Base-by-base conservation (phyloP, 345 rosid species). In the Salix caprea region DNA sequence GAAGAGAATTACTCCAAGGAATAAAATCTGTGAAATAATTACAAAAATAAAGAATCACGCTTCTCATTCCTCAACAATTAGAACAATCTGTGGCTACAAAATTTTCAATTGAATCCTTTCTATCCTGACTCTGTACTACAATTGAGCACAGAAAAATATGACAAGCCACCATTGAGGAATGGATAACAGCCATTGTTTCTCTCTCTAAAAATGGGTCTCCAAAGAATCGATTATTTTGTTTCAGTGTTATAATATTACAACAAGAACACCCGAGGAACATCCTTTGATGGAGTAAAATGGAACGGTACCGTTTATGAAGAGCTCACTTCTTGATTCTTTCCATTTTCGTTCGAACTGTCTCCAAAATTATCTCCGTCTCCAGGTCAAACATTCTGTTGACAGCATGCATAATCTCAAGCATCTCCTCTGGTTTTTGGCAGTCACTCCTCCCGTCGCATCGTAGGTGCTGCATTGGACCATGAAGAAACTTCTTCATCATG, bases 401-500 rank as follows among this genome's bases (percentile, higher is more conserved):
- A 14, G 81, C 81, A 15, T 73, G 77, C 81, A 78, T 73, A 44
- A 10, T 67, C 62, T 73, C 81, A n/a, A 78, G 72, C 44, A 69
- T 46, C 40, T 73, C 77, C 13, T 68, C 73, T 73, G 73, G 77
- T 36, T n/a, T 73, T 24, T 73, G 69, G 32, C 74, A 66, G 73
- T 73, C 77, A 67, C 70, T 78, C 37, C 73, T 78, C 21, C 73
- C 64, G 30, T 78, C 82, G 13, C 67, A 36, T 79, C 82, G 69
- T 6, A 79, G 78, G 70, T 79, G 82, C 74, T 79, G 78, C 77
- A 79, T 79, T 68, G 82, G 82, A 69, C 82, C 77, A 0, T 79
- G 82, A 4, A 79, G 82, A 62, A 74, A 67, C 77, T 74, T 79
- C 64, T 79, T 79, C 70, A 61, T 14, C 36, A 79, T 79, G 23